Conservation (phyloP, 2,329 filamentous ascomycete genomes). For the Calonectria pteridis region DNA sequence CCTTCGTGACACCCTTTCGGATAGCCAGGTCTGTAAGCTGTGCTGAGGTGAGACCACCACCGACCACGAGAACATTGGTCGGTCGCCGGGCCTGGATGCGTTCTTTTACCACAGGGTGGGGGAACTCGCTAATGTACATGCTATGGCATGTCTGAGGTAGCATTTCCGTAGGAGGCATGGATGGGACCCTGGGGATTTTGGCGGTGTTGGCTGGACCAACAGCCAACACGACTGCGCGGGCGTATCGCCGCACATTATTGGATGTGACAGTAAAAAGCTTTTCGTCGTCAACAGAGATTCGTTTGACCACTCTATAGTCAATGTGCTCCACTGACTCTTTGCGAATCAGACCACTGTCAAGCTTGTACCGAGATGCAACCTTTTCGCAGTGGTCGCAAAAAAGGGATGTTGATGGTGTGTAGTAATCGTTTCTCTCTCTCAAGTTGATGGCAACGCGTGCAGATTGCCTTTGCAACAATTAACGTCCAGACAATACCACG, state of each 20-base stretch:
- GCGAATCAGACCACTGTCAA: conserved; percentile 63
- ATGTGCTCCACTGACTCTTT: conserved; percentile 73
- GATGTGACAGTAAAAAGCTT: conserved; percentile 76
- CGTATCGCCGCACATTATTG: conserved; percentile 65
- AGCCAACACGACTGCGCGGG: conserved; percentile 75
- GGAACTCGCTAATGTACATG: conserved; percentile 71
- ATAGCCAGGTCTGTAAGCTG: conserved; percentile 78
- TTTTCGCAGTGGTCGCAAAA: conserved; percentile 73
- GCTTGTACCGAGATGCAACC: conserved; percentile 67
- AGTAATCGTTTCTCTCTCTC: conserved; percentile 77
- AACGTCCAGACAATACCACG: not conserved
- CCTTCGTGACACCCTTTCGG: conserved; percentile 72
- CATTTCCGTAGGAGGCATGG: conserved; percentile 41
- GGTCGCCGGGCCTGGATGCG: conserved; percentile 63
- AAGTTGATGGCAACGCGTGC: conserved; percentile 70
- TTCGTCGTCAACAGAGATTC: conserved; percentile 58
- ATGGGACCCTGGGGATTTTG: conserved; percentile 55
- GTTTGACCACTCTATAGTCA: conserved; percentile 64
- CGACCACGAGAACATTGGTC: conserved; percentile 79
- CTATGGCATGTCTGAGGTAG: conserved; percentile 70
- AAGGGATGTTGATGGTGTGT: conserved; percentile 71
- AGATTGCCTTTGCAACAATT: conserved; percentile 51
- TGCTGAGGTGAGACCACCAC: conserved; percentile 81
- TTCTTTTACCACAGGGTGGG: conserved; percentile 62
- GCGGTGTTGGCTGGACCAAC: conserved; percentile 77